These are phyloP conservation scores for Phytophthora sp. DNA, from an alignment of 352 stramenopile species.

Conservation along the genomic window DNA sequence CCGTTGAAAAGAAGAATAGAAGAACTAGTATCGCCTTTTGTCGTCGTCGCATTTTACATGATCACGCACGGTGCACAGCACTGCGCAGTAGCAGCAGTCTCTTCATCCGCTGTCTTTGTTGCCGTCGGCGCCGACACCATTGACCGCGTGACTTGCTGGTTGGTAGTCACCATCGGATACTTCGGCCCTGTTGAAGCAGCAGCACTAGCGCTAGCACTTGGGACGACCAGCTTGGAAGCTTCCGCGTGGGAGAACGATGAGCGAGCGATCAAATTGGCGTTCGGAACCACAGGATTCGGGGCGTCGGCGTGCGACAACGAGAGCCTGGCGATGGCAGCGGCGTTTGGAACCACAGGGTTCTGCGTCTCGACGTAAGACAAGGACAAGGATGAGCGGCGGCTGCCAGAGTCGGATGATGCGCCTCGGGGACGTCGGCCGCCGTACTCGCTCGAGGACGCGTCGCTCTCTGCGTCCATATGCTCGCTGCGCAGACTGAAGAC, in stretches of 20 bases:
- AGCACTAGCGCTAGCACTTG: conserved; percentile 53
- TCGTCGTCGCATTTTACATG: conserved; percentile 58
- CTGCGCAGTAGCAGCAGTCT: conserved; percentile 43
- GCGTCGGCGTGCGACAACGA: conserved; percentile 64
- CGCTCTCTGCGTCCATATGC: conserved; percentile 82
- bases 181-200: conserved; percentile 43
- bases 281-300: conserved; percentile 72
- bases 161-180: conserved; percentile 83
- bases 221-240: conserved; percentile 52
- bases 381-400: conserved; percentile 36
- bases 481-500: conserved; percentile 85
- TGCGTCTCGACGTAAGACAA: conserved; percentile 64
- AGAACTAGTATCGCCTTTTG: conserved; percentile 22
- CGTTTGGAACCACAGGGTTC: conserved; percentile 82
- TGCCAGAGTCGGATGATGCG: conserved; percentile 64
- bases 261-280: conserved; percentile 65
- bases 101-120: conserved; percentile 40
- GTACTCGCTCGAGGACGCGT: conserved; percentile 84
- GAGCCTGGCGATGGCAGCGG: conserved; percentile 60
- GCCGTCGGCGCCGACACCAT: conserved; percentile 14
- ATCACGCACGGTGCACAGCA: conserved; percentile 72
- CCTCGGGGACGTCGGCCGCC: conserved; percentile 41
- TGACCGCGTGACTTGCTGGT: conserved; percentile 62
- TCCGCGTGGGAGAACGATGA: conserved; percentile 54
- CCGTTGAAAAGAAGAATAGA: conserved; percentile 13